Evolutionary conservation across 129 eudicot genomes (phyloP).

Genomic region (Saposhnikovia divaricata): DNA sequence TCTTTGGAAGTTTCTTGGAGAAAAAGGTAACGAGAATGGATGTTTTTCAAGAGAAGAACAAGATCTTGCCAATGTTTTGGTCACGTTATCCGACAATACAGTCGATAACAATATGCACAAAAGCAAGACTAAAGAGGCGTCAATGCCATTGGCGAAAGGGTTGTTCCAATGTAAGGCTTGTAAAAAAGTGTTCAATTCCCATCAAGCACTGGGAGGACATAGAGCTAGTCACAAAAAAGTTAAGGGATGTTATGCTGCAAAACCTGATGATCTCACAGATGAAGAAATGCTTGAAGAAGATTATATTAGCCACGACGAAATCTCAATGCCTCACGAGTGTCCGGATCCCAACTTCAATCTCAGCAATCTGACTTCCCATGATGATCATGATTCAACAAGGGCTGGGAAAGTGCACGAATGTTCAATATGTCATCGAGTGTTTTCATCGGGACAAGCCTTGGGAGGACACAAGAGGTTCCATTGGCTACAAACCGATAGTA

Average conservation of each 20-base stretch:
- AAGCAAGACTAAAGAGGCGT: background rate
- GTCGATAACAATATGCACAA: background rate
- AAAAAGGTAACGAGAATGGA: background rate
- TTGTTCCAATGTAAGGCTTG: constrained; percentile 89
- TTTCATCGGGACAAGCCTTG: constrained; percentile 7
- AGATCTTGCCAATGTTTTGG: constrained; percentile 6
- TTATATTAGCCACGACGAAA: constrained; percentile 36
- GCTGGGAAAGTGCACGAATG: background rate
- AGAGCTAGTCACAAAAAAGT: constrained; percentile 63
- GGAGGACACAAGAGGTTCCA: constrained; percentile 11
- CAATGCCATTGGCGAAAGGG: constrained; percentile 25
- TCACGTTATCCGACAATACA: constrained; percentile 1
- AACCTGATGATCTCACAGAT: constrained; percentile 22
- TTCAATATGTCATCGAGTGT: background rate
- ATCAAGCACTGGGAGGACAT: constrained; percentile 93
- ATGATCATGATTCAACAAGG: constrained; percentile 15
- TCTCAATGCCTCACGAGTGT: constrained; percentile 6
- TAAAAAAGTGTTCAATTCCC: constrained; percentile 81
- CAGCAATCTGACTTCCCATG: constrained; percentile 27
- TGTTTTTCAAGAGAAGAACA: constrained; percentile 5
- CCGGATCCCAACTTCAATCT: background rate
- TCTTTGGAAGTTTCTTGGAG: background rate
- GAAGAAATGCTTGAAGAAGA: constrained; percentile 35
- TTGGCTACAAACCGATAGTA: background rate
- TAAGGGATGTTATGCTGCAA: constrained; percentile 8